Percentiles rank a stretch among this genome's conserved stretches.
phyloP scores from a whole-genome alignment of 352 stramenopile genomes.

The Phytophthora europaea region DNA sequence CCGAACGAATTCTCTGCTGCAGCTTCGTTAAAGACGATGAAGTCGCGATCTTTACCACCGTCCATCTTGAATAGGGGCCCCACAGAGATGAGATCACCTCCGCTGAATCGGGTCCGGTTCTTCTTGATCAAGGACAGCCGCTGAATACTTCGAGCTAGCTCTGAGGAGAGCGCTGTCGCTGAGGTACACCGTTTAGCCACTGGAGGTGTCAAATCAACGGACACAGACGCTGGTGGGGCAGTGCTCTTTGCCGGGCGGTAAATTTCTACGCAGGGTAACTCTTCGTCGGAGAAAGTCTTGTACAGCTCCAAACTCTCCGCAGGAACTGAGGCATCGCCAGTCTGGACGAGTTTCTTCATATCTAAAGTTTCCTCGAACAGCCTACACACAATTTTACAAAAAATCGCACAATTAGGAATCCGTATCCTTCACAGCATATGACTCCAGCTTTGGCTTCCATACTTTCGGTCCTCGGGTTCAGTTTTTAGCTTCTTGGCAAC shows the following conservation, averaged over 20 bases:
- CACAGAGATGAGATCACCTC: conserved; percentile 67
- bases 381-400: conserved; percentile 28
- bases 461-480: conserved; percentile 67
- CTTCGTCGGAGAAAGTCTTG: conserved; percentile 85
- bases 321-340: conserved; percentile 58
- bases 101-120: conserved; percentile 43
- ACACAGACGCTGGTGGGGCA: neutral
- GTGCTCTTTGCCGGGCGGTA: conserved; percentile 36
- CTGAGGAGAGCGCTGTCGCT: conserved; percentile 32
- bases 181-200: conserved; percentile 35
- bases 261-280: conserved; percentile 67
- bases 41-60: conserved; percentile 83
- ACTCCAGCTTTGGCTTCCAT: conserved; percentile 12
- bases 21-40: conserved; percentile 86
- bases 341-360: conserved; percentile 74
- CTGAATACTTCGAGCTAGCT: conserved; percentile 44
- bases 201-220: conserved; percentile 31
- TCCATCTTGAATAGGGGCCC: conserved; percentile 83
- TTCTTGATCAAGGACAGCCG: conserved; percentile 42
- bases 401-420: neutral
- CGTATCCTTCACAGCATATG: neutral
- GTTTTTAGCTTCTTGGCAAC: conserved; percentile 86
- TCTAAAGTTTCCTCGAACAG: conserved; percentile 79
- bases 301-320: conserved; percentile 81
- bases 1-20: conserved; percentile 77